Percentiles rank a stretch among this genome's conserved stretches.
These are phyloP conservation scores for Ceratobasidium sp. DNA, from an alignment of 1,284 basidiomycete genomes.

Conservation along the genomic window DNA sequence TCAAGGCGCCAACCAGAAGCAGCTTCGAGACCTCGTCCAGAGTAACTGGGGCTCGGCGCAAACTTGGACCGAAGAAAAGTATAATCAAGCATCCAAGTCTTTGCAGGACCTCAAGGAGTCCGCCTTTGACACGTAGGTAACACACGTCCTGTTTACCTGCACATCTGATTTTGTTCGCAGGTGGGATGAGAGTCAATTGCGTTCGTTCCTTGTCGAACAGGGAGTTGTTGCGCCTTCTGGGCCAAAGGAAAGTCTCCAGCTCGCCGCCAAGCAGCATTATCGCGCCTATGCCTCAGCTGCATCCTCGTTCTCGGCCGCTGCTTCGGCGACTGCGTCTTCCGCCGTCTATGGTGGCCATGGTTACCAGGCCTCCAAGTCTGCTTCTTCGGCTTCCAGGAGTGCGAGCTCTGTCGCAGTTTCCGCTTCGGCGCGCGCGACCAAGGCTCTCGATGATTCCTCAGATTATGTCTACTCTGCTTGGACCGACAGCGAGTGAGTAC, in stretches of 20 bases:
- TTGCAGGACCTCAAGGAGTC: slow-evolving; percentile 64
- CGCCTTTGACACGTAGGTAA: slow-evolving; percentile 57
- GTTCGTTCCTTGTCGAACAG: slow-evolving; percentile 86
- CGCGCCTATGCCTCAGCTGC: slow-evolving; percentile 67
- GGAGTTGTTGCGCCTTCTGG: slow-evolving; percentile 85
- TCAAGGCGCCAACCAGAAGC: slow-evolving; percentile 60
- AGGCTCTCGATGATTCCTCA: slow-evolving; percentile 74
- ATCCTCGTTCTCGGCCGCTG: slow-evolving; percentile 61
- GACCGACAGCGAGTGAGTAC: slow-evolving; percentile 71
- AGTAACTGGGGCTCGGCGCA: slow-evolving; percentile 71
- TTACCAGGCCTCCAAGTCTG: slow-evolving; percentile 62
- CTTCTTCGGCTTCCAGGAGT: slow-evolving; percentile 54
- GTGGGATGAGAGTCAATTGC: slow-evolving; percentile 85
- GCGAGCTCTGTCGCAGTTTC: slow-evolving; percentile 55
- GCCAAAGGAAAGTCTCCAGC: slow-evolving; percentile 79
- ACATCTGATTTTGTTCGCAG: slow-evolving; percentile 55
- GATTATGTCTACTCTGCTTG: slow-evolving; percentile 91
- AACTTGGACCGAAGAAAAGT: slow-evolving; percentile 70
- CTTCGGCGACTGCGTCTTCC: slow-evolving; percentile 61
- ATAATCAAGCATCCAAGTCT: slow-evolving; percentile 70
- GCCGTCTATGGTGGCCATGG: slow-evolving; percentile 67
- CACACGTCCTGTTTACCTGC: neutral
- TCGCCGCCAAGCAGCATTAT: slow-evolving; percentile 80
- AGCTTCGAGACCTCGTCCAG: slow-evolving; percentile 68
- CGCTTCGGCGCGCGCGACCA: slow-evolving; percentile 67